Conservation (phyloP, 2,329 filamentous ascomycete species). For the Aspergillus bombycis region DNA sequence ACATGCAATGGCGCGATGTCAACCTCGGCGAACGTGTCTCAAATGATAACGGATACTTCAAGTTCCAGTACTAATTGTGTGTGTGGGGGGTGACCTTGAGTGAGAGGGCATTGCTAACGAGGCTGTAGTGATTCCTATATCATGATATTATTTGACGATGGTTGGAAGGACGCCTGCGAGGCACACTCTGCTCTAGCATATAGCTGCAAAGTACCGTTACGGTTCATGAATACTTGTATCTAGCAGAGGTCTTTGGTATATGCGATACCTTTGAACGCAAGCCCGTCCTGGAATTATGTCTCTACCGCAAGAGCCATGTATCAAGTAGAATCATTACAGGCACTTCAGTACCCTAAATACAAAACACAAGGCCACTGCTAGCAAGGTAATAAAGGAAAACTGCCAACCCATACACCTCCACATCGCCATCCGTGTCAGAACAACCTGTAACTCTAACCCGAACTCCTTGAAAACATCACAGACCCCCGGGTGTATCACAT, state of each 20-base stretch:
- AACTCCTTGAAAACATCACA: background rate
- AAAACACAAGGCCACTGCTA: background rate
- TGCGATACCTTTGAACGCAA: background rate
- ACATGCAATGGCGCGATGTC: conserved; percentile 10
- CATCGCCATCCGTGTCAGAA: background rate
- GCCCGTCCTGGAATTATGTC: background rate
- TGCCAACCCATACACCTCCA: background rate
- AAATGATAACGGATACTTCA: conserved; percentile 16
- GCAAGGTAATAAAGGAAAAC: background rate
- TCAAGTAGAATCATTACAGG: background rate
- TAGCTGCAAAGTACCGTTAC: background rate
- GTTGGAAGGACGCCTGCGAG: background rate
- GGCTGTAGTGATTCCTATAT: background rate
- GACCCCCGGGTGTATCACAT: background rate
- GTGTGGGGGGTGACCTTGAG: background rate
- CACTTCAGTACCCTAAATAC: background rate
- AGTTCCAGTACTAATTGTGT: conserved; percentile 7
- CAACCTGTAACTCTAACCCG: background rate
- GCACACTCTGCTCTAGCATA: background rate
- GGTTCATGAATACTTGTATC: background rate
- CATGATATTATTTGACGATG: background rate
- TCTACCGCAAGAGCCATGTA: background rate
- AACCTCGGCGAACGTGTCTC: conserved; percentile 23
- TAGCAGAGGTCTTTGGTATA: background rate
- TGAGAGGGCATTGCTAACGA: background rate